Evolutionary conservation across 331 rosid species (phyloP), one percentile per base, ranked within the genome.

Genomic region (Pyrus hybrid): DNA sequence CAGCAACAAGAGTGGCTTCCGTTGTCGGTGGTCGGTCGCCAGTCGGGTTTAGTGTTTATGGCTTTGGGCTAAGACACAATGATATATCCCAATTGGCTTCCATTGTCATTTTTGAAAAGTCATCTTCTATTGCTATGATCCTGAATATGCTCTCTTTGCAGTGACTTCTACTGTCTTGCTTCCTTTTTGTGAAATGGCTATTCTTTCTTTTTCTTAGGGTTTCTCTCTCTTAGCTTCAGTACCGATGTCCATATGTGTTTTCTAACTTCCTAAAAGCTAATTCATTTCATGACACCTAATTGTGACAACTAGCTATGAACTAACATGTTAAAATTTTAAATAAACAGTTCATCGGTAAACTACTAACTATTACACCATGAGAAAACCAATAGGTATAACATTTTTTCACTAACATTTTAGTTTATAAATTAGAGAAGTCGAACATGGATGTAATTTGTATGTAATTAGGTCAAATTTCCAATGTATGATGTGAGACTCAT

Each of bases 161-260:
- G 53, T 77, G 76, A 83, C 89, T 88, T 87, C 78, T 76, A 65
- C 72, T 84, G 79, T 86, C 86, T 79, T 73, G 67, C 84, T 79
- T 78, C 76, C 75, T 85, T 77, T 68, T 72, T 69, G 67, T 88
- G 71, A 78, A 82, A 73, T 82, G 78, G 61, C 86, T 69, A 65
- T 84, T 85, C 89, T 78, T 81, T 80, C 86, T 64, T 63, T 86
- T 79, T 73, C 81, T 23, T 64, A 60, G 23, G 20, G 43, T 17
- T 33, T 33, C 29, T 18, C 23, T 18, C 45, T 67, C 70, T 64
- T 63, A 9, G 18, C 32, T 63, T 62, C 14, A 62, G 67, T 62
- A 51, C 21, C 21, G 10, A 51, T 4, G 22, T 16, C 13, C 22
- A 63, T 23, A 12, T 60, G 10, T 1, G 26, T 60, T 60, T 25